Evolutionary conservation across 1,284 basidiomycete genomes (phyloP).

Genomic region (Puccinia triticina): DNA sequence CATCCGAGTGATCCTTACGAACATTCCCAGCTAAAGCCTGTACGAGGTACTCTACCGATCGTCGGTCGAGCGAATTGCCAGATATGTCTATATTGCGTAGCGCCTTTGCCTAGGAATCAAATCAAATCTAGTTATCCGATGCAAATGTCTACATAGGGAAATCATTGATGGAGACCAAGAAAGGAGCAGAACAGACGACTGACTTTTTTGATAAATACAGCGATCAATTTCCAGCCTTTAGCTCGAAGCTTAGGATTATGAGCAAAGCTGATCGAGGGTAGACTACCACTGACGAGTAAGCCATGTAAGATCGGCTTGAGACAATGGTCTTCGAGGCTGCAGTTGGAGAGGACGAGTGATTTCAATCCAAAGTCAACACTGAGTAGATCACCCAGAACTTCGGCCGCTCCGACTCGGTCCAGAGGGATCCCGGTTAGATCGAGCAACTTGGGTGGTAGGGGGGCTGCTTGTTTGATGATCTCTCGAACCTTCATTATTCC

Average conservation of each 20-base stretch:
- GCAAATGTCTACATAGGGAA: neutral
- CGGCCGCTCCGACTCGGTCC: constrained; percentile 68
- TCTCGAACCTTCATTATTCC: constrained; percentile 70
- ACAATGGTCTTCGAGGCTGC: constrained; percentile 77
- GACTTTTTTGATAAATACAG: constrained; percentile 76
- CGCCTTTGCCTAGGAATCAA: constrained; percentile 67
- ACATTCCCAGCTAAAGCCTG: constrained; percentile 63
- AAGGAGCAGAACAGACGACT: constrained; percentile 53
- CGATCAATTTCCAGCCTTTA: constrained; percentile 77
- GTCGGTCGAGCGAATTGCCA: constrained; percentile 81
- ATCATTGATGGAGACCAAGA: too few species aligned
- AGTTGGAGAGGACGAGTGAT: constrained; percentile 78
- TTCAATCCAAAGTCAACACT: constrained; percentile 84
- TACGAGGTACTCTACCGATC: constrained; percentile 77
- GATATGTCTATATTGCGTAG: constrained; percentile 86
- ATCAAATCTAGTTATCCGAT: neutral
- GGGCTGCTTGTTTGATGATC: constrained; percentile 68
- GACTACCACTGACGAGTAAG: constrained; percentile 77
- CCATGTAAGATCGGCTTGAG: constrained; percentile 89
- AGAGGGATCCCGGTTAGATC: constrained; percentile 78
- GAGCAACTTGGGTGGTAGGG: constrained; percentile 68
- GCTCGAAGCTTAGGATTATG: constrained; percentile 80
- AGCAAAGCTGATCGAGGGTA: constrained; percentile 82
- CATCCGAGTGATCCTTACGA: constrained; percentile 32
- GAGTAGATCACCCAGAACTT: constrained; percentile 82